Evolutionary conservation across 2,329 filamentous ascomycete genomes (phyloP), one percentile per base, ranked within the genome.

Genomic region (Hirsutella thompsonii): DNA sequence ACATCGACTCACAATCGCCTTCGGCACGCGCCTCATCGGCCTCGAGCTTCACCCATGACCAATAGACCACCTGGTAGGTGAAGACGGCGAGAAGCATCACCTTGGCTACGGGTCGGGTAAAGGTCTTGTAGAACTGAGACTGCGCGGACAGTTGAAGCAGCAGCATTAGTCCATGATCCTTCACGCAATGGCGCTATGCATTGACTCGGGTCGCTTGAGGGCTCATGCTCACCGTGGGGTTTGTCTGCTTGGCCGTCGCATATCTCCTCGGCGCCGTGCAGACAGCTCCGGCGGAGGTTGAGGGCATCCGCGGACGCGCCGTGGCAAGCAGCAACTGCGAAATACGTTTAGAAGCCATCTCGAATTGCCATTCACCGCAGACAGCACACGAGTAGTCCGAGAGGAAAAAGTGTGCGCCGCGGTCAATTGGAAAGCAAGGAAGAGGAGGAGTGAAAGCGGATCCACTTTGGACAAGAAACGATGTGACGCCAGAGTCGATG

Each of bases 51-150:
- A 75, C 57, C 85, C 85, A 92, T 13, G 63, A 64, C 66, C 76
- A 86, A 62, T 89, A 90, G 13, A 72, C 61, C n/a, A 83, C 52
- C 61, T 92, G 85, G 58, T 90, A 92, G 2, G 80, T 82, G 54
- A 86, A 79, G 42, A 88, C 72, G 41, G 85, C 83, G 54, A 83
- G 71, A 30, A 90, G 69, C 48, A 86, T 74, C 41, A 79, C 78
- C 63, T 88, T 90, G 40, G 76, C 71, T 36, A 90, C 68, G 3
- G 85, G 83, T 2, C 81, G 71, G 32, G 79, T 76, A 55, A 87
- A 88, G 13, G 76, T 77, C 55, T 76, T 80, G 67, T 87, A 90
- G 63, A 89, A 89, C 28, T 30, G 23, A 19, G 16, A 29, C 21
- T 20, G 21, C 2, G 2, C n/a, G n/a, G n/a, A n/a, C n/a, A n/a